Conservation (phyloP, 169 alveolate species). For the Babesia sp. region DNA sequence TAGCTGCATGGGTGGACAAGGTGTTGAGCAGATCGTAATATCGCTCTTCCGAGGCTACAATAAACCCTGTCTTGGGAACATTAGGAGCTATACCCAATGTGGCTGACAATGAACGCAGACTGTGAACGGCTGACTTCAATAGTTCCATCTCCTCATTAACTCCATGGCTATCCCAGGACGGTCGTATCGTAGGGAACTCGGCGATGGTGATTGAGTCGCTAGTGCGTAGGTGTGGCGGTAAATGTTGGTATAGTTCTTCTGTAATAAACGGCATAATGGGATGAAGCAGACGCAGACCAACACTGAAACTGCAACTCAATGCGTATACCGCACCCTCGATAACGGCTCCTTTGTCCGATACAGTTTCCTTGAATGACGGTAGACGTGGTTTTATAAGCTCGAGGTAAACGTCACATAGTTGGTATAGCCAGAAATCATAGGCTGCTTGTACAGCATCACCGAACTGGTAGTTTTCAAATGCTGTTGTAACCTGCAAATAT, state of each 20-base stretch:
- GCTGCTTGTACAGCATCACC: conserved; percentile 92
- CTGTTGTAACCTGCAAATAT: conserved; percentile 69
- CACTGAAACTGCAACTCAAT: conserved; percentile 81
- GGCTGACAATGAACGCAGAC: conserved; percentile 73
- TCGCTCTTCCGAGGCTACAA: conserved; percentile 64
- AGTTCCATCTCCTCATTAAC: conserved; percentile 57
- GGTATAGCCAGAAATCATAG: conserved; percentile 95
- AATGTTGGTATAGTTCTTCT: conserved; percentile 94
- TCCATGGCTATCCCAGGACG: conserved; percentile 47
- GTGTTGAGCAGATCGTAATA: conserved; percentile 48
- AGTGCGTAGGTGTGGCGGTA: conserved; percentile 75
- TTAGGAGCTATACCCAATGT: conserved; percentile 78
- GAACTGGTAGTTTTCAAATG: conserved; percentile 88
- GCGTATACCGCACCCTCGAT: conserved; percentile 66
- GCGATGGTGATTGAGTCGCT: conserved; percentile 68
- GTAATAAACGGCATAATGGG: conserved; percentile 98
- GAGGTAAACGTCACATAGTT: conserved; percentile 95
- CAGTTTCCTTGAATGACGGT: conserved; percentile 29
- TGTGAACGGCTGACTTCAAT: conserved; percentile 68
- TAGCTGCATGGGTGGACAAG: conserved; percentile 62
- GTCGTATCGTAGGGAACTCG: conserved; percentile 59
- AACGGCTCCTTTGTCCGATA: conserved; percentile 20
- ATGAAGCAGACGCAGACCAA: conserved; percentile 89
- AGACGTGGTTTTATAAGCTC: conserved; percentile 91
- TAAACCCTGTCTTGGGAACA: conserved; percentile 66